Percentiles rank a stretch among this genome's conserved stretches.
These are phyloP conservation scores for Calocera viscosa DNA, from an alignment of 768 basidiomycete species.

Conservation along the genomic window DNA sequence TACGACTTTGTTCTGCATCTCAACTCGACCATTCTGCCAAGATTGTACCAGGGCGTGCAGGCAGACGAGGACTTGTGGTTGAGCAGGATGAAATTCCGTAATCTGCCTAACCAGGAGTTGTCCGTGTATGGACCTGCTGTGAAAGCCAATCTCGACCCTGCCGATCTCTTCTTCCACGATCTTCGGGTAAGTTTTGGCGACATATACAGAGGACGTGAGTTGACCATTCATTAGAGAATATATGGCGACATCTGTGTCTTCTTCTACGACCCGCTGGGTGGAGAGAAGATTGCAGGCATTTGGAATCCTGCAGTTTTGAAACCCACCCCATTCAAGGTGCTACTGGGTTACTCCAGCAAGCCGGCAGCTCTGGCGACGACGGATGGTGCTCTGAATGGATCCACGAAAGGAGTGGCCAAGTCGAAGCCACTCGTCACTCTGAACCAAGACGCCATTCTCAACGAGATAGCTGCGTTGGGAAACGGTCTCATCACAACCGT, in stretches of 20 bases:
- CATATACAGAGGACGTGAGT: conserved; percentile 8
- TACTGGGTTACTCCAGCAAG: conserved; percentile 64
- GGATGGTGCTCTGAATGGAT: conserved; percentile 14
- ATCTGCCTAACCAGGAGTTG: conserved; percentile 27
- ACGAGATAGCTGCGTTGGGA: conserved; percentile 68
- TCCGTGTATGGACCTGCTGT: conserved; percentile 24
- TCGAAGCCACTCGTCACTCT: conserved; percentile 51
- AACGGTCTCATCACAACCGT: conserved; percentile 43
- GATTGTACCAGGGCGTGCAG: conserved; percentile 59
- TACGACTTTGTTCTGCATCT: conserved; percentile 80
- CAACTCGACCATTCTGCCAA: conserved; percentile 47
- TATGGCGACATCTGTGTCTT: conserved; percentile 68
- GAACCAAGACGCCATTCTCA: conserved; percentile 53
- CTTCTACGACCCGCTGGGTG: conserved; percentile 76
- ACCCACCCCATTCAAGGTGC: conserved; percentile 59
- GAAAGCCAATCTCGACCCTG: conserved; percentile 72
- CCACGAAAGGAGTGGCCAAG: conserved; percentile 21
- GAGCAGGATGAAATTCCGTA: conserved; percentile 35
- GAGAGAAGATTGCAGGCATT: conserved; percentile 62
- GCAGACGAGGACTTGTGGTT: conserved; percentile 40
- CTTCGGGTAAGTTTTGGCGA: conserved; percentile 49
- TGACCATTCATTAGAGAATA: conserved; percentile 35
- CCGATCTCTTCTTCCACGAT: conserved; percentile 49
- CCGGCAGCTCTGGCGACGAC: conserved; percentile 33
- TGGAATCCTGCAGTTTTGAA: conserved; percentile 68